Percentiles rank a stretch among this genome's conserved stretches.
Conservation (phyloP, 495 filamentous ascomycete genomes). For the Amniculicola lignicola region DNA sequence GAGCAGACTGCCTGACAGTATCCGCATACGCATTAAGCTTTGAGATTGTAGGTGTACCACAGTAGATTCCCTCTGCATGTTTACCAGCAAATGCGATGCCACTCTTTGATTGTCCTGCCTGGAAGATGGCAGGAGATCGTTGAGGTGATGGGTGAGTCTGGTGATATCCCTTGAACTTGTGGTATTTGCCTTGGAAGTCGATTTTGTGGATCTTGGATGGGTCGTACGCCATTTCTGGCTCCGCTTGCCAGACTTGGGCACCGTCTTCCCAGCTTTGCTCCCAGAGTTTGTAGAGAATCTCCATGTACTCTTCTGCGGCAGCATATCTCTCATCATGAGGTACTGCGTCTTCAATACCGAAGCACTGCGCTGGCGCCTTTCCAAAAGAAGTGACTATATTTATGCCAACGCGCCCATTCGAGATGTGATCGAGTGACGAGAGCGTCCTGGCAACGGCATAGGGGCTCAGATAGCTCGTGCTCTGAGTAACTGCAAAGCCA, state of each 20-base stretch:
- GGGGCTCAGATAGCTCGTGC: constrained; percentile 63
- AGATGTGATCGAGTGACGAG: constrained; percentile 63
- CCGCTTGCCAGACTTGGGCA: constrained; percentile 55
- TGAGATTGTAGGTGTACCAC: background rate
- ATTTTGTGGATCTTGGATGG: constrained; percentile 58
- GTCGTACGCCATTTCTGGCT: constrained; percentile 55
- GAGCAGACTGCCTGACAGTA: background rate
- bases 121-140: background rate
- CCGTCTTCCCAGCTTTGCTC: constrained; percentile 65
- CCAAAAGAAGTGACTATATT: constrained; percentile 66
- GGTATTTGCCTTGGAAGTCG: constrained; percentile 48
- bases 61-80: background rate
- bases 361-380: constrained; percentile 59
- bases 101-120: background rate
- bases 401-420: constrained; percentile 61
- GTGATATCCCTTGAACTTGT: background rate
- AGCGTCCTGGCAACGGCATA: constrained; percentile 62
- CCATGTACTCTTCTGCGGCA: constrained; percentile 62
- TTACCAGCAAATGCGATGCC: background rate
- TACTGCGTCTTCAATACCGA: constrained; percentile 52
- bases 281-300: constrained; percentile 64
- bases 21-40: background rate
- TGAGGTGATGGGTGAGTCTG: background rate
- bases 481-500: constrained; percentile 63
- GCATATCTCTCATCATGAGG: constrained; percentile 66